Percentiles rank a stretch among this genome's conserved stretches.
These are phyloP conservation scores for Hypomontagnella monticulosa DNA, from an alignment of 495 filamentous ascomycete genomes.

Conservation along the genomic window DNA sequence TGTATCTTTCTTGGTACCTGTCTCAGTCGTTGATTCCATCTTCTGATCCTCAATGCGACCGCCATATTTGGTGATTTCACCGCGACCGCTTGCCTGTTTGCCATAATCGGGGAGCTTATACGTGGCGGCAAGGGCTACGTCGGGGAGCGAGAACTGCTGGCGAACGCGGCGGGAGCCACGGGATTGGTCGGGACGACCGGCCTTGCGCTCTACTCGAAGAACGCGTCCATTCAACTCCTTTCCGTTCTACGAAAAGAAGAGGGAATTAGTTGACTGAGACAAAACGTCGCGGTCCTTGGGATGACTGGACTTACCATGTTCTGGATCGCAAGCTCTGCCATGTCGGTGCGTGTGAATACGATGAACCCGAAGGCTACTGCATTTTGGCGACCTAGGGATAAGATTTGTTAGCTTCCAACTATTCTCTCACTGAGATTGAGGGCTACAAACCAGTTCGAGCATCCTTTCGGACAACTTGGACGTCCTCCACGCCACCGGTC, in stretches of 20 bases:
- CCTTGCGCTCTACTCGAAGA: slow-evolving; percentile 37
- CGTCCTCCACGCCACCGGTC: slow-evolving; percentile 53
- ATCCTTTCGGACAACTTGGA: slow-evolving; percentile 56
- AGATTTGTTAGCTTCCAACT: slow-evolving; percentile 4
- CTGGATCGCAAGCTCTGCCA: slow-evolving; percentile 52
- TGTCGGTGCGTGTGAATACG: slow-evolving; percentile 52
- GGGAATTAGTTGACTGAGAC: slow-evolving; percentile 9
- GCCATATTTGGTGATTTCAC: too few species aligned
- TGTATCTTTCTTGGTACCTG: too few species aligned
- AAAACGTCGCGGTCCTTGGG: not conserved
- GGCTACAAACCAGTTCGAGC: slow-evolving; percentile 46
- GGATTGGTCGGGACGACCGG: slow-evolving; percentile 9
- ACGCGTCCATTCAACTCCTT: not conserved
- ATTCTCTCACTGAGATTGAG: not conserved
- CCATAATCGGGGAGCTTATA: not conserved
- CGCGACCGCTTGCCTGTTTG: too few species aligned
- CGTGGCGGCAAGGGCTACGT: not conserved
- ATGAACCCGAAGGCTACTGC: slow-evolving; percentile 64
- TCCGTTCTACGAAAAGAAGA: slow-evolving; percentile 11
- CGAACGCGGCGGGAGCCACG: slow-evolving; percentile 1
- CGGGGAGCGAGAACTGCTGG: not conserved
- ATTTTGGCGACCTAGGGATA: slow-evolving; percentile 32
- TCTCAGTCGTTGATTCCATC: too few species aligned
- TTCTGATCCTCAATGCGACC: too few species aligned
- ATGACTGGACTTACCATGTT: slow-evolving; percentile 33